Percentiles rank a stretch among this genome's conserved stretches.
Conservation (phyloP, 2,329 filamentous ascomycete species). For the Microsporum audouinii region DNA sequence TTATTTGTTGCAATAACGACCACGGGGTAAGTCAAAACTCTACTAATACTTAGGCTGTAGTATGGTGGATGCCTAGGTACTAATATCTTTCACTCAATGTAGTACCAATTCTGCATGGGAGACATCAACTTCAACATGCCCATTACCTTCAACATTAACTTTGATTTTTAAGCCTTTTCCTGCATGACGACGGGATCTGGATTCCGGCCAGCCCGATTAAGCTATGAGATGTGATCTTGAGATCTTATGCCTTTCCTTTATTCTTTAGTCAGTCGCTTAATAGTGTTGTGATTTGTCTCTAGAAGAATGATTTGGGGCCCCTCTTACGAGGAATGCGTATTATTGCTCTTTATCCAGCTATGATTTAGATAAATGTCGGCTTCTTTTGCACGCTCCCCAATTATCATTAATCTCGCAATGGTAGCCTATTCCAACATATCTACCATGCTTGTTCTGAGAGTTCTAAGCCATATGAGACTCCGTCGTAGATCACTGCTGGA, state of each 20-base stretch:
- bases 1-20: background rate
- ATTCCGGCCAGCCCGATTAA: background rate
- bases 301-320: background rate
- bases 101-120: slow-evolving; percentile 15
- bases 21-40: background rate
- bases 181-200: background rate
- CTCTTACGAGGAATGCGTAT: background rate
- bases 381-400: background rate
- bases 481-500: too few relatives aligned
- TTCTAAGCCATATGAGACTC: too few relatives aligned
- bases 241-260: background rate
- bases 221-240: too few relatives aligned
- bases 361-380: background rate
- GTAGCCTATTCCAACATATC: too few relatives aligned
- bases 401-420: background rate
- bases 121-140: slow-evolving; percentile 16
- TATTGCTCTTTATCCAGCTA: background rate
- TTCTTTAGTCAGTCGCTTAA: background rate
- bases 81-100: background rate
- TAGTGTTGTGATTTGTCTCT: background rate
- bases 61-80: background rate
- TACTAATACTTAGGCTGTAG: background rate
- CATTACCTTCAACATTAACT: slow-evolving; percentile 11
- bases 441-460: too few relatives aligned
- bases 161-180: background rate